Evolutionary conservation across 352 stramenopile genomes (phyloP), one percentile per base, ranked within the genome.

Genomic region (Globisporangium canariense): DNA sequence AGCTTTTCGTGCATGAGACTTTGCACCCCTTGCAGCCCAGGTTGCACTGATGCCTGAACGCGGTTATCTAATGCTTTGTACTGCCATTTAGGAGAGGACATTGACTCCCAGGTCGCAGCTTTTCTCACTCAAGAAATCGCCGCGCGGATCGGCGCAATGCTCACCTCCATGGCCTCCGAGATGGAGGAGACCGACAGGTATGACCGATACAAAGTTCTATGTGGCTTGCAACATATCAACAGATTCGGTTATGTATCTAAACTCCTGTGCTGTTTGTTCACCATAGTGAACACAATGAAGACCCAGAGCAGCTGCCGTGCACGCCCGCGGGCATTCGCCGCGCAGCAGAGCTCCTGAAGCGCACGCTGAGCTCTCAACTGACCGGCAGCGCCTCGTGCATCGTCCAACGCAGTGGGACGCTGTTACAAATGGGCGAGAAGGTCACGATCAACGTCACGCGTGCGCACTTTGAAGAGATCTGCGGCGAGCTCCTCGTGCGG

Each of bases 71-170:
- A n/a, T 55, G 25, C 22, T 22, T 46, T 41, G 2, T 41, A 41
- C 11, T 97, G 93, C 30, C 68, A 73, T 0, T 61, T 64, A 61
- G 80, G 94, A 34, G 93, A 98, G 68, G 94, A 98, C 68, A 82
- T 99, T 45, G 96, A 99, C 65, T 94, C 96, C 34, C 63, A 71
- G 7, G 76, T 99, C 55, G 84, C 97, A 10, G 78, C 89, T 52
- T 94, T 94, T 76, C 93, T 98, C 49, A 74, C 89, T 7, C 58
- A 84, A 52, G 73, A 97, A 62, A 97, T 99, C 28, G 76, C 77
- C 51, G 8, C 45, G 13, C 59, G 77, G 20, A 50, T 89, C 16
- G 75, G 67, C 6, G 61, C 53, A 10, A 47, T 54, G 16, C 77
- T 86, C 25, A 65, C 65, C 6, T 80, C 75, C 20, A 66, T 52